These are phyloP conservation scores for Tremellales sp. DNA, from an alignment of 1,284 basidiomycete species.

Conservation along the genomic window DNA sequence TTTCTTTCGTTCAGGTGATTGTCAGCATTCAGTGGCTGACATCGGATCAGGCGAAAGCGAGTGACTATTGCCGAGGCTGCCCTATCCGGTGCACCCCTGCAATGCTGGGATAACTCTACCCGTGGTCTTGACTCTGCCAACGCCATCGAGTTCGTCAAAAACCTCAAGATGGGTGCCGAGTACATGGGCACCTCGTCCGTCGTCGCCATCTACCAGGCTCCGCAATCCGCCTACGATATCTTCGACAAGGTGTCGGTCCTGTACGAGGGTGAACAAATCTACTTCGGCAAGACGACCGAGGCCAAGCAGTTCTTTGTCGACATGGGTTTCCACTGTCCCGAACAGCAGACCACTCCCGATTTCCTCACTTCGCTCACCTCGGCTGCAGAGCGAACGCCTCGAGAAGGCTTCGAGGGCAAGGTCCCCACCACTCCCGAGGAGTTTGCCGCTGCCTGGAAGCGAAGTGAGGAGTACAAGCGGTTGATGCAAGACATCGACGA, in stretches of 20 bases:
- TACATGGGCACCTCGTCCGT: slow-evolving; percentile 43
- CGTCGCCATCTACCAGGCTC: slow-evolving; percentile 53
- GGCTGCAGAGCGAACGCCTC: slow-evolving; percentile 56
- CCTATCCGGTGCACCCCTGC: slow-evolving; percentile 42
- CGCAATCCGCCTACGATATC: slow-evolving; percentile 52
- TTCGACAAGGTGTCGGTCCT: slow-evolving; percentile 73
- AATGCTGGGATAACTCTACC: slow-evolving; percentile 53
- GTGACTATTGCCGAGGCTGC: slow-evolving; percentile 54
- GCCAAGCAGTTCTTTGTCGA: slow-evolving; percentile 74
- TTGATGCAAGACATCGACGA: slow-evolving; percentile 44
- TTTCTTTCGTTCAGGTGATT: background rate
- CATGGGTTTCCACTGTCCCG: slow-evolving; percentile 64
- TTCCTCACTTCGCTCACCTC: slow-evolving; percentile 63
- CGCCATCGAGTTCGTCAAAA: slow-evolving; percentile 55
- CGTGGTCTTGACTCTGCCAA: slow-evolving; percentile 57
- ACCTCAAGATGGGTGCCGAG: slow-evolving; percentile 52
- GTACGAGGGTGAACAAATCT: slow-evolving; percentile 77
- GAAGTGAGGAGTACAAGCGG: slow-evolving; percentile 36
- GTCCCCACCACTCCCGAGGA: slow-evolving; percentile 62
- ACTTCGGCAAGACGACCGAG: slow-evolving; percentile 66
- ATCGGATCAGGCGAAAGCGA: slow-evolving; percentile 51
- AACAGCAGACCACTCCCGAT: slow-evolving; percentile 52
- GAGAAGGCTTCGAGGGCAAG: slow-evolving; percentile 51
- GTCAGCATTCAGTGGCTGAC: background rate
- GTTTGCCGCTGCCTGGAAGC: slow-evolving; percentile 51